Base-by-base conservation (phyloP, 2,329 filamentous ascomycete genomes). In the Botrytis galanthina region DNA sequence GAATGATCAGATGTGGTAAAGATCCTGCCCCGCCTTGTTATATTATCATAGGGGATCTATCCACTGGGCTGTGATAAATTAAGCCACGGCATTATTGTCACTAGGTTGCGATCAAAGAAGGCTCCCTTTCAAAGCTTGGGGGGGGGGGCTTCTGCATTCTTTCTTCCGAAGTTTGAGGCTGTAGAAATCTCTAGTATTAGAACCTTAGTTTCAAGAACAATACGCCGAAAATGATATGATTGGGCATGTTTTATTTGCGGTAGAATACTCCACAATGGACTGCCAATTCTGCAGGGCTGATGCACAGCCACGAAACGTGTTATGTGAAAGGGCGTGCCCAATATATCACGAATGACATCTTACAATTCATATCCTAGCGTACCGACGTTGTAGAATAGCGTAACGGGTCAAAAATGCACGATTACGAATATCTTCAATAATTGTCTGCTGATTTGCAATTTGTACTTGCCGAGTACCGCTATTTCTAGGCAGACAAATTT, bases 401-500 rank as follows among this genome's bases (percentile, higher is more conserved):
- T 32, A 57, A 29, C 51, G 16, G 51, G 29, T 57, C n/a, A 57
- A 51, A n/a, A 32, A 22, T 32, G n/a, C 22, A 26, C n/a, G 14
- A 26, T 69, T 26, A 57, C 66, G 37, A 69, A 44, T 42, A 42
- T 22, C 22, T 57, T 57, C 48, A 29, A 20, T 9, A 29, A n/a
- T 69, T 48, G 54, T 20, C 48, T 26, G 26, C 7, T 68, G 39
- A 32, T 32, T 44, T 59, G 48, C 26, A 44, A 42, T 69, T 57
- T 57, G 64, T 42, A 68, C 48, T 35, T 20, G n/a, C 29, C 32
- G 44, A 4, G 26, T 32, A 44, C 63, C 63, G 12, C 63, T 67
- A 51, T 29, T 57, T 69, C 35, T 69, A 69, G 66, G 66, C 66
- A 69, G 66, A 59, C 37, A n/a, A 32, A 42, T 42, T 32, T 42